Conservation (phyloP, 768 basidiomycete species). For the Tricholoma terreum region DNA sequence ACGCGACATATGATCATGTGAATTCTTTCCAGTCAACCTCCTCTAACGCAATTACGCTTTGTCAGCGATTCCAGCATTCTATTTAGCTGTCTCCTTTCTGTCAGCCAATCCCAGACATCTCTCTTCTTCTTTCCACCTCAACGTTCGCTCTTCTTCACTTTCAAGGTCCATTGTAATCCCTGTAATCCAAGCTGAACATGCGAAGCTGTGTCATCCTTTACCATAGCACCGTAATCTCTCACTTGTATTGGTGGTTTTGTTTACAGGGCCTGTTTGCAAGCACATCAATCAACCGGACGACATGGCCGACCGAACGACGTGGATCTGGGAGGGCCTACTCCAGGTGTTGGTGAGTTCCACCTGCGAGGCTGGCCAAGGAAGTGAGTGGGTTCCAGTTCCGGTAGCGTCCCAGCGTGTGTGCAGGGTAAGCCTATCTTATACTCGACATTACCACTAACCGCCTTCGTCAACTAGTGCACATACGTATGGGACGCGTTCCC, state of each 20-base stretch:
- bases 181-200: too few relatives aligned
- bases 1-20: too few relatives aligned
- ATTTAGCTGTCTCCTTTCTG: neutral
- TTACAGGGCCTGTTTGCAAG: neutral
- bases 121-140: too few relatives aligned
- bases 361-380: neutral
- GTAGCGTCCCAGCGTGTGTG: neutral
- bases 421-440: neutral
- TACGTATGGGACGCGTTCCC: neutral
- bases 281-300: neutral
- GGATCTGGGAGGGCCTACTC: neutral
- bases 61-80: neutral
- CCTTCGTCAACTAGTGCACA: neutral
- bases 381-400: neutral
- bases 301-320: neutral
- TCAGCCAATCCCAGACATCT: neutral
- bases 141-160: too few relatives aligned
- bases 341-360: neutral
- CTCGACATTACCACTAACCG: neutral
- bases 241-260: neutral
- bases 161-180: too few relatives aligned
- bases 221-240: neutral
- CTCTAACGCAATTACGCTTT: too few relatives aligned
- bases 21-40: too few relatives aligned
- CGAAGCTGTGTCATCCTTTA: neutral